Percentiles rank a stretch among this genome's conserved stretches.
phyloP scores from a whole-genome alignment of 164 flowering plant genomes.

The Dillenia suffruticosa region DNA sequence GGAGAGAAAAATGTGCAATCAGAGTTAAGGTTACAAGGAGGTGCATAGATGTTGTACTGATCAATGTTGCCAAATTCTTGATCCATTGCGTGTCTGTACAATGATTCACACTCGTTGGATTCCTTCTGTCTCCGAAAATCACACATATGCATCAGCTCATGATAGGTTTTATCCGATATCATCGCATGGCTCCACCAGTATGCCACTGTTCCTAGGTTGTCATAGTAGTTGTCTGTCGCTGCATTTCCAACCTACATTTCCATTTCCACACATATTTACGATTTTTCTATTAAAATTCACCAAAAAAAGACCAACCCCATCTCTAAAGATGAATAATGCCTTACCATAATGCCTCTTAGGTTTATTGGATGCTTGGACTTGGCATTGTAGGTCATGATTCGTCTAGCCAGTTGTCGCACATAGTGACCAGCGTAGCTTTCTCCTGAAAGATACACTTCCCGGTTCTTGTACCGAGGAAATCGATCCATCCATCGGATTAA shows the following conservation, averaged over 20 bases:
- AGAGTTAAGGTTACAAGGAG: constrained; percentile 62
- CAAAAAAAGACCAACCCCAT: not conserved
- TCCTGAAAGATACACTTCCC: constrained; percentile 71
- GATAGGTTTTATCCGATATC: constrained; percentile 76
- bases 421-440: constrained; percentile 98
- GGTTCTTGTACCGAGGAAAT: constrained; percentile 61
- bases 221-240: constrained; percentile 80
- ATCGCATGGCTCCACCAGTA: constrained; percentile 96
- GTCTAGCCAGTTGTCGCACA: constrained; percentile 76
- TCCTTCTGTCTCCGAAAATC: constrained; percentile 52
- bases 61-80: constrained; percentile 85
- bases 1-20: constrained; percentile 25
- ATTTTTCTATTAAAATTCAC: not conserved
- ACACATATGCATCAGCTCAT: constrained; percentile 53
- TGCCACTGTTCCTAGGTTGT: constrained; percentile 79
- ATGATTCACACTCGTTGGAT: constrained; percentile 59
- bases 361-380: constrained; percentile 44
- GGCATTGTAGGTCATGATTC: constrained; percentile 47
- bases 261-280: not conserved
- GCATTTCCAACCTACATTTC: constrained; percentile 72
- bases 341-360: constrained; percentile 82
- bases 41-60: constrained; percentile 83
- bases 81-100: constrained; percentile 71
- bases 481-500: constrained; percentile 68
- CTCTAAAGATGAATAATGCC: not conserved